These are phyloP conservation scores for Neophaeococcomyces aloes DNA, from an alignment of 2,329 filamentous ascomycete genomes.

Conservation along the genomic window DNA sequence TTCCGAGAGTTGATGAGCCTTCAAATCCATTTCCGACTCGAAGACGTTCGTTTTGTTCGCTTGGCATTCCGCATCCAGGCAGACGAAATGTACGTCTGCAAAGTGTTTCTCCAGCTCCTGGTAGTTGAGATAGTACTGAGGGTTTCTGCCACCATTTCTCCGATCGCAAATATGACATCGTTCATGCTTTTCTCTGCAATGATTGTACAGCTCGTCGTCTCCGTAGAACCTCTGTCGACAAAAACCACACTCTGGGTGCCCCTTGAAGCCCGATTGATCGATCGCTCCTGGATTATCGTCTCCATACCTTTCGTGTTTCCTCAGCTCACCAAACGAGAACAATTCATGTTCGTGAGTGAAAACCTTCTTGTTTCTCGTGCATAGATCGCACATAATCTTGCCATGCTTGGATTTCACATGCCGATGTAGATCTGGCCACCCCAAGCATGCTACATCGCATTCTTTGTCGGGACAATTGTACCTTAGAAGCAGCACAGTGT, in stretches of 20 bases:
- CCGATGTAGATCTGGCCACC: constrained; percentile 66
- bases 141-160: constrained; percentile 49
- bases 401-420: constrained; percentile 74
- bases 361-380: constrained; percentile 89
- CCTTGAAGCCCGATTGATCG: constrained; percentile 92
- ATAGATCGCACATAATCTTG: constrained; percentile 67
- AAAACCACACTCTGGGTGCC: constrained; percentile 89
- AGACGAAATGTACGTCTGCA: constrained; percentile 74
- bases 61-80: constrained; percentile 72
- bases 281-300: constrained; percentile 82
- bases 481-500: constrained; percentile 73
- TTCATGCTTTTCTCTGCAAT: constrained; percentile 90
- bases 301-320: constrained; percentile 78
- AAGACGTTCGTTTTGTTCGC: constrained; percentile 99
- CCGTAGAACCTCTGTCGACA: constrained; percentile 89
- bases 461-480: constrained; percentile 87
- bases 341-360: constrained; percentile 97
- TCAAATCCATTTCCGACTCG: constrained; percentile 84
- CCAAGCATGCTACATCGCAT: constrained; percentile 76
- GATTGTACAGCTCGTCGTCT: constrained; percentile 84
- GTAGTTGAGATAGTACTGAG: constrained; percentile 88
- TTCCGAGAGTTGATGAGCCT: constrained; percentile 77
- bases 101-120: constrained; percentile 80
- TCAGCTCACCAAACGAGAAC: constrained; percentile 69
- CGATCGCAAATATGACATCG: constrained; percentile 90